Evolutionary conservation across 2,329 filamentous ascomycete genomes (phyloP), one percentile per base, ranked within the genome.

Genomic region (Colletotrichum australisinense): DNA sequence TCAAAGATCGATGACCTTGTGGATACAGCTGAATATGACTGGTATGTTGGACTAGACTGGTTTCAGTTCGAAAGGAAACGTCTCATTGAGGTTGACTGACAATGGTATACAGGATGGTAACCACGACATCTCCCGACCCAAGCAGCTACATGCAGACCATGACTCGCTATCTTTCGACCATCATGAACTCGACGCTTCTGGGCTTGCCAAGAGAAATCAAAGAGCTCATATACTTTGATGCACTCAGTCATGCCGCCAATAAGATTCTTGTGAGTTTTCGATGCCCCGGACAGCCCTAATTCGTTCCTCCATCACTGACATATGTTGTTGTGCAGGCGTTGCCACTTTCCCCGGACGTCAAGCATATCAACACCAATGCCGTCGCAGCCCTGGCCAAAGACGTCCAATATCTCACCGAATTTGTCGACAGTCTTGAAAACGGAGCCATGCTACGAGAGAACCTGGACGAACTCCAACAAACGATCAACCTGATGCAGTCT

Each of bases 1-100:
- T 97, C 94, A 70, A 99, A 99, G 86, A 98, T 99, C 78, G 96
- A 98, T 79, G 97, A 99, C 80, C 89, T 99, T 12, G 94, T 99
- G 67, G 96, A 98, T 78, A 98, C 95, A 0, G 96, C 97, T 38
- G 97, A 99, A 83, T 99, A 99, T 80, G 95, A 98, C 81, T 99
- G 97, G 93, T 92, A 84, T 67, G 84, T 75, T 35, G 53, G 28
- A 60, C 5, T 35, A 28, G 14, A 28, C 38, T 60, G 3, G n/a
- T 12, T 46, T 11, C 30, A 38, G 9, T 30, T 24, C 26, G 11
- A 30, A 16, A 22, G 19, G 22, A 32, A 38, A 14, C 4, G 38
- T 12, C 19, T 28, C 14, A n/a, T 49, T 11, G 38, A 58, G 30
- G 8, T 5, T 3, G 32, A n/a, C 74, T 75, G 19, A 75, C 49